Percentiles rank a stretch among this genome's conserved stretches.
Conservation (phyloP, 2,329 filamentous ascomycete species). For the Chalara sp. region DNA sequence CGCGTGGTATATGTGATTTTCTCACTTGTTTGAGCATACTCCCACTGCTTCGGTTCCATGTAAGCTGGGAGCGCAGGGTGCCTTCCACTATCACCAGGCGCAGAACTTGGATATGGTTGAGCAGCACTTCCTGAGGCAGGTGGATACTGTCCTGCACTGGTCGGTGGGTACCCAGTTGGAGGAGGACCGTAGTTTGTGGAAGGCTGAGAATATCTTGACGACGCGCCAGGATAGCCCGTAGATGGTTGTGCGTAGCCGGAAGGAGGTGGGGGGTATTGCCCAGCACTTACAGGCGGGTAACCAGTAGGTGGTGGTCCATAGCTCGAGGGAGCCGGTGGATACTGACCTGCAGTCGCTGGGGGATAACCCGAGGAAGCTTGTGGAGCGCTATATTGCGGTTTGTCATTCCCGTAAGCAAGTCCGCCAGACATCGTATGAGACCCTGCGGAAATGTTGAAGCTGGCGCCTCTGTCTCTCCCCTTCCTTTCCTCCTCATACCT, state of each 20-base stretch:
- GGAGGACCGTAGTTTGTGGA: not conserved
- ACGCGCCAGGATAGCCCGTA: not conserved
- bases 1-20: slow-evolving; percentile 27
- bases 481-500: slow-evolving; percentile 12
- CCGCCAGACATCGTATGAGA: slow-evolving; percentile 17
- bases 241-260: not conserved
- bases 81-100: slow-evolving; percentile 1
- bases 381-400: slow-evolving; percentile 7
- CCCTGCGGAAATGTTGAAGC: slow-evolving; percentile 20
- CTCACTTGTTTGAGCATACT: slow-evolving; percentile 32
- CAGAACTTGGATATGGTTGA: not conserved
- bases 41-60: slow-evolving; percentile 26
- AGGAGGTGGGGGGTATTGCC: not conserved
- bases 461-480: slow-evolving; percentile 15
- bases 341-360: slow-evolving; percentile 1
- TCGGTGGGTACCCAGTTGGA: not conserved
- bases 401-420: slow-evolving; percentile 17
- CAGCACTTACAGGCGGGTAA: not conserved
- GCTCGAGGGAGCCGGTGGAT: slow-evolving; percentile 3
- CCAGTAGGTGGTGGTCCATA: not conserved
- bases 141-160: not conserved
- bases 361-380: slow-evolving; percentile 1
- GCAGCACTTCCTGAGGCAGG: not conserved
- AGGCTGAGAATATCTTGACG: not conserved
- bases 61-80: slow-evolving; percentile 14